A percentile compares a stretch with the other conserved stretches of the same genome.
Evolutionary conservation across 1,139 yeast species (phyloP).

Genomic region (Suhomyces ambrosiae): DNA sequence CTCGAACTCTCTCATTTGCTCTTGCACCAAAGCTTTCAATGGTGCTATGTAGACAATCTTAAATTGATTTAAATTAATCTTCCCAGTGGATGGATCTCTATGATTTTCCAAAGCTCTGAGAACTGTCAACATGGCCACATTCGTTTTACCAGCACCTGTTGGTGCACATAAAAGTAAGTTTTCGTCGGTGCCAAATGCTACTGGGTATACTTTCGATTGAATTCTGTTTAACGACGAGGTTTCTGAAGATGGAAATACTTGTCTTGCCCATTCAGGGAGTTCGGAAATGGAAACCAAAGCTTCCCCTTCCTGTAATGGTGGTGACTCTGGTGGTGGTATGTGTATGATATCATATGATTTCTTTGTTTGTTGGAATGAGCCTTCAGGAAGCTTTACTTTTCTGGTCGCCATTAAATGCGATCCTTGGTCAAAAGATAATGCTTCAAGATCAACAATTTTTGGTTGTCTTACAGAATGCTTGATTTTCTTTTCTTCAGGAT

Average conservation of each 20-base stretch:
- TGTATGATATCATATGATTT: slow-evolving; percentile 83
- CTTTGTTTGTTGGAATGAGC: slow-evolving; percentile 76
- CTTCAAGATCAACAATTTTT: slow-evolving; percentile 61
- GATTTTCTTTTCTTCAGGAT: slow-evolving; percentile 9
- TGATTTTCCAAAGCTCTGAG: slow-evolving; percentile 61
- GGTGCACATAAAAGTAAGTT: slow-evolving; percentile 92
- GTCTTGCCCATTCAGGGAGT: slow-evolving; percentile 81
- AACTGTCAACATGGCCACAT: slow-evolving; percentile 84
- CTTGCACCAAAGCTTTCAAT: slow-evolving; percentile 90
- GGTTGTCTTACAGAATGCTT: slow-evolving; percentile 41
- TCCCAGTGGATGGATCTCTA: slow-evolving; percentile 49
- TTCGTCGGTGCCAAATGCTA: slow-evolving; percentile 69
- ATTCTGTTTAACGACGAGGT: slow-evolving; percentile 72
- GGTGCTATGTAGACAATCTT: slow-evolving; percentile 94
- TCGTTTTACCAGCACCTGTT: slow-evolving; percentile 98
- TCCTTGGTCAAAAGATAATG: slow-evolving; percentile 70
- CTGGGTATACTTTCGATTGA: slow-evolving; percentile 81
- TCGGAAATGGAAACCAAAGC: slow-evolving; percentile 58
- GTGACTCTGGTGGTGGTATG: slow-evolving; percentile 60
- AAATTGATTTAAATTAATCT: slow-evolving; percentile 55
- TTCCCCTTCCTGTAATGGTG: slow-evolving; percentile 56
- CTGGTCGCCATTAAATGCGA: slow-evolving; percentile 66
- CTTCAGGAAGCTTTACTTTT: slow-evolving; percentile 75
- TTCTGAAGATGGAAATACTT: slow-evolving; percentile 71
- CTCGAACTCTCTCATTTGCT: slow-evolving; percentile 86